Evolutionary conservation across 371 early-diverging fungal genomes (phyloP), one percentile per base, ranked within the genome.

Genomic region (Mortierella sp.): DNA sequence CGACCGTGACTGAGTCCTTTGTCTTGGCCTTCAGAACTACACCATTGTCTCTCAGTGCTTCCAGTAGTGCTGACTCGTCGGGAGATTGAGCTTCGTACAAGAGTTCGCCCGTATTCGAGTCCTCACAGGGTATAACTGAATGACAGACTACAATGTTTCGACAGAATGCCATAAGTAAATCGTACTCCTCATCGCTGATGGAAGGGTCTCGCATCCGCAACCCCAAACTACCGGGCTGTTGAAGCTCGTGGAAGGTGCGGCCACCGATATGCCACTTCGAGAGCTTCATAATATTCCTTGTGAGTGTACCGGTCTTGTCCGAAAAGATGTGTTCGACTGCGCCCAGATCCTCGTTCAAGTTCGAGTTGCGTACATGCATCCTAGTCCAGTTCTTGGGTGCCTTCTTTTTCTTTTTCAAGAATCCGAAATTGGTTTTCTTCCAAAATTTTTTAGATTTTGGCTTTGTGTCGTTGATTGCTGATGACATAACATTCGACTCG

Each of bases 251-350:
- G 59, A 83, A 73, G 10, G 77, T 74, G 8, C 74, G 63, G 3
- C 78, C 73, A 47, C 83, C 83, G 32, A 83, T 78, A 43, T 77
- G 76, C 83, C 83, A 83, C 22, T 83, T 77, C 16, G 83, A 87
- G 67, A 92, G 89, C 71, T 91, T 90, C 95, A 95, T 95, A 11
- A 93, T 91, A 69, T 95, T 95, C 70, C 94, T 91, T 0, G 95
- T 95, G 57, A 95, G 72, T 7, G 95, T 95, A 1, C 95, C 95
- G 0, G 95, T 99, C 87, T 99, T 99, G 85, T 99, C 99, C 48
- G 96, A 94, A 65, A 99, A 95, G 55, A 99, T 91, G 83, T 96
- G 97, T 61, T 96, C 95, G 69, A 99, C 94, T 10, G 78, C 67
- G 0, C 81, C 82, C n/a, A 83, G 65, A 70, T 83, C 83, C 72